Percentiles rank a stretch among this genome's conserved stretches.
These are phyloP conservation scores for Claviceps citrina DNA, from an alignment of 2,329 filamentous ascomycete genomes.

Conservation along the genomic window DNA sequence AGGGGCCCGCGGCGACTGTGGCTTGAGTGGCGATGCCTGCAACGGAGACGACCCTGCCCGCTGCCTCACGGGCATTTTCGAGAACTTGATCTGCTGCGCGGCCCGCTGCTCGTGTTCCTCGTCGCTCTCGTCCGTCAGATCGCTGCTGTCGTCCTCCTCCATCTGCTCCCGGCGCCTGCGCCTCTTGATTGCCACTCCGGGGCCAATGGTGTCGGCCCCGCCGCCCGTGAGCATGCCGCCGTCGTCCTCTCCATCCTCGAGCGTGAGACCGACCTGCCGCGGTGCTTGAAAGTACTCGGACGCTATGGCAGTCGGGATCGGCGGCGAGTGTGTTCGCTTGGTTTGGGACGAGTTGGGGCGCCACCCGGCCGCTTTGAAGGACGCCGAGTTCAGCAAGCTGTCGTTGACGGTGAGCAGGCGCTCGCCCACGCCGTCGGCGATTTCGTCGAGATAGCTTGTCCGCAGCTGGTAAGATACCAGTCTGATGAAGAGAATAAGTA, in stretches of 20 bases:
- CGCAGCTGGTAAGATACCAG: slow-evolving; percentile 73
- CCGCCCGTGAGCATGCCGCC: slow-evolving; percentile 56
- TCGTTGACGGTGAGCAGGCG: slow-evolving; percentile 71
- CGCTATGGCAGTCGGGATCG: slow-evolving; percentile 67
- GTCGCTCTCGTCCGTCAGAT: slow-evolving; percentile 71
- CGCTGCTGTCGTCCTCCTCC: slow-evolving; percentile 75
- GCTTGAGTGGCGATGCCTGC: slow-evolving; percentile 47
- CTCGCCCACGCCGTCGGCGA: slow-evolving; percentile 73
- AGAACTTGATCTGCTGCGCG: slow-evolving; percentile 84
- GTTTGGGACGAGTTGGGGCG: slow-evolving; percentile 56
- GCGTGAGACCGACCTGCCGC: slow-evolving; percentile 44
- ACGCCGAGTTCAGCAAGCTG: slow-evolving; percentile 60
- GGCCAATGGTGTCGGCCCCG: slow-evolving; percentile 52
- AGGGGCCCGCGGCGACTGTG: slow-evolving; percentile 34
- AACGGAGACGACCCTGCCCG: slow-evolving; percentile 81
- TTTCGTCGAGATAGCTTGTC: slow-evolving; percentile 62
- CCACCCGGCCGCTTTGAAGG: slow-evolving; percentile 76
- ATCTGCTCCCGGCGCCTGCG: slow-evolving; percentile 55
- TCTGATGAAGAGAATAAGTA: slow-evolving; percentile 31
- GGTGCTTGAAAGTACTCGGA: slow-evolving; percentile 72
- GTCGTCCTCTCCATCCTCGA: slow-evolving; percentile 58
- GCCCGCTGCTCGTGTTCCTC: slow-evolving; percentile 61
- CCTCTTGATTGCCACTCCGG: slow-evolving; percentile 50
- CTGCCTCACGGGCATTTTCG: slow-evolving; percentile 80
- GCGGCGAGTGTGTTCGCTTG: slow-evolving; percentile 72